Evolutionary conservation across 305 asterid genomes (phyloP).

Genomic region (Fraxinus sp.): DNA sequence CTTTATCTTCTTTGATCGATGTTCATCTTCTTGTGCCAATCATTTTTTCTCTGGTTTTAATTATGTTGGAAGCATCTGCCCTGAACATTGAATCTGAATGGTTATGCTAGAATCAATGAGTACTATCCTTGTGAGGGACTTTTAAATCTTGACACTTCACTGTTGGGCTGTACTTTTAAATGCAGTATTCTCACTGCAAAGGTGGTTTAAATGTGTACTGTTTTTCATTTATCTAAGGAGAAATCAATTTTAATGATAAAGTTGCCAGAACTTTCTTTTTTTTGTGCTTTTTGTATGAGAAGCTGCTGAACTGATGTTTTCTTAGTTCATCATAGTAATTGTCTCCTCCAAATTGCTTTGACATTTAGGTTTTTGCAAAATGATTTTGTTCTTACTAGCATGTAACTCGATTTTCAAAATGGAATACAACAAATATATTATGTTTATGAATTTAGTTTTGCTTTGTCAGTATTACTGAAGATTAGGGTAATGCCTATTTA

Average conservation of each 20-base stretch:
- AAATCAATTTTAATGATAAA: not conserved
- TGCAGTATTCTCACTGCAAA: not conserved
- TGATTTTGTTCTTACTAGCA: not conserved
- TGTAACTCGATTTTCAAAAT: not conserved
- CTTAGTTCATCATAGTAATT: not conserved
- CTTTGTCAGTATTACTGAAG: not conserved
- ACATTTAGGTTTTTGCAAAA: not conserved
- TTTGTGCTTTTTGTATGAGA: slow-evolving; percentile 6
- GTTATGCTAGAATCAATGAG: not conserved
- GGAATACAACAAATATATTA: not conserved
- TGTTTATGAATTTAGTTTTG: slow-evolving; percentile 10
- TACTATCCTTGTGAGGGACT: not conserved
- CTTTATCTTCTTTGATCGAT: not conserved
- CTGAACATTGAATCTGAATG: not conserved
- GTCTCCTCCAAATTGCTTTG: not conserved
- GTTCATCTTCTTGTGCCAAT: not conserved
- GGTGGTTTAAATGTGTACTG: not conserved
- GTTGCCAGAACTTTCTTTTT: not conserved
- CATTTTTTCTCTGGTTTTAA: slow-evolving; percentile 6
- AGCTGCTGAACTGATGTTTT: slow-evolving; percentile 5
- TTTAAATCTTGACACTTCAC: not conserved
- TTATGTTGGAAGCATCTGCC: not conserved
- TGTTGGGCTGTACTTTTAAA: not conserved
- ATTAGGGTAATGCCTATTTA: not conserved
- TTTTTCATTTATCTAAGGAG: not conserved